Base-by-base conservation (phyloP, 176 grass and related monocot genomes). In the Areca catechu region DNA sequence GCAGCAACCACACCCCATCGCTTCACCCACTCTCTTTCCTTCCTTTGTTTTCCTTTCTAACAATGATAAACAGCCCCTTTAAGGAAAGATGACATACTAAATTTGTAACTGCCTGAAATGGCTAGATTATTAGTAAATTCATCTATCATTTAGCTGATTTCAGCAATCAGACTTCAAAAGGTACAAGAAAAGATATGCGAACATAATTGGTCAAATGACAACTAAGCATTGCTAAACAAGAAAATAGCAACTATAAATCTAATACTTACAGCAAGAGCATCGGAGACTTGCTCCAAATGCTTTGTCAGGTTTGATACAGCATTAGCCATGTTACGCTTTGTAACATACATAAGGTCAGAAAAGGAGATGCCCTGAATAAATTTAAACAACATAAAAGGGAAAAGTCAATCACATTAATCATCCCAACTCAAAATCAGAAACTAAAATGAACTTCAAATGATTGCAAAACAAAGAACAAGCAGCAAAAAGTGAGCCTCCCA, bases 231-330 rank as follows among this genome's bases (percentile, higher is more conserved):
- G n/a, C 20, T 48, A 23, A 64, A 12, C 49, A 48, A 51, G 17
- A 50, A 9, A 52, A 27, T 14, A 27, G 17, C 17, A 19, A 51
- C 22, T n/a, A 25, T 27, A 7, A 66, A 27, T 51, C 16, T 57
- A 60, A 43, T 19, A 90, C 86, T 91, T 74, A 91, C 86, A 53
- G 83, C 87, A 63, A 98, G 83, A 65, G 87, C 85, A 78, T 20
- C 69, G 61, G 85, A 86, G 20, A 98, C 87, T 85, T 91, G 83
- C 22, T 98, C 87, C 48, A 98, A 71, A 74, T 88, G 83, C 58
- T 88, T 92, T 70, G 87, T 98, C 93, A 98, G 91, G 71, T 58
- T 84, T 55, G 83, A 87, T 71, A 98, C 84, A 72, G 79, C 93
- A 60, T 74, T 92, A 59, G 84, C 75, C 87, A 98, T 92, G 68